Conservation (phyloP, 495 filamentous ascomycete species). For the Hypoxylon cercidicola region DNA sequence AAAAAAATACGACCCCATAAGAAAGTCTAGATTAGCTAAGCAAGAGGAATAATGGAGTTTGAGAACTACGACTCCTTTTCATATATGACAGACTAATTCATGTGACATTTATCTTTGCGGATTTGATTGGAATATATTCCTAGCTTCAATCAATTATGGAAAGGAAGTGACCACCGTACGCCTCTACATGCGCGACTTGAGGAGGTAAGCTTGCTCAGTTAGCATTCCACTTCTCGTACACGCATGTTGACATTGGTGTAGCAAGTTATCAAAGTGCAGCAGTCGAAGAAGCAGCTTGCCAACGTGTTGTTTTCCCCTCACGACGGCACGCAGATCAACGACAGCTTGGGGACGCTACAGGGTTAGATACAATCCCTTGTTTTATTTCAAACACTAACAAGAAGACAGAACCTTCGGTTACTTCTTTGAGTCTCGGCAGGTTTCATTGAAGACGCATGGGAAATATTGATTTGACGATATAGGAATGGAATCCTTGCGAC, state of each 20-base stretch:
- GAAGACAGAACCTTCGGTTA: no score
- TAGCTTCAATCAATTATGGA: conserved; percentile 50
- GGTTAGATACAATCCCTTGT: neutral
- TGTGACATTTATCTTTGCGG: conserved; percentile 38
- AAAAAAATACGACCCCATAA: neutral
- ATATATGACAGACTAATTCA: no score
- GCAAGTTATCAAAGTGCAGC: conserved; percentile 8
- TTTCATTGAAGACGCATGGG: no score
- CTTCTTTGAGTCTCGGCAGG: no score
- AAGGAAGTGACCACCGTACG: conserved; percentile 54
- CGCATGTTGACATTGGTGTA: neutral
- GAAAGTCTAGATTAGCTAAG: neutral
- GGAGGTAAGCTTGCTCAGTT: conserved; percentile 35
- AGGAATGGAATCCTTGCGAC: no score
- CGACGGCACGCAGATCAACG: neutral
- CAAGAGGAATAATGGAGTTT: no score
- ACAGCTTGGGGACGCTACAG: neutral
- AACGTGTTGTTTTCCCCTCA: neutral
- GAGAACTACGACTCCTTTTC: no score
- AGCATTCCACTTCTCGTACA: neutral
- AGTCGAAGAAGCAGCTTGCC: conserved; percentile 8
- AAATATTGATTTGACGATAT: no score
- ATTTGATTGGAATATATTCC: conserved; percentile 55
- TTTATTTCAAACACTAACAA: no score
- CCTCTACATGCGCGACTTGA: conserved; percentile 49